Base-by-base conservation (phyloP, 208 protist genomes). In the Crithidia expoeki region DNA sequence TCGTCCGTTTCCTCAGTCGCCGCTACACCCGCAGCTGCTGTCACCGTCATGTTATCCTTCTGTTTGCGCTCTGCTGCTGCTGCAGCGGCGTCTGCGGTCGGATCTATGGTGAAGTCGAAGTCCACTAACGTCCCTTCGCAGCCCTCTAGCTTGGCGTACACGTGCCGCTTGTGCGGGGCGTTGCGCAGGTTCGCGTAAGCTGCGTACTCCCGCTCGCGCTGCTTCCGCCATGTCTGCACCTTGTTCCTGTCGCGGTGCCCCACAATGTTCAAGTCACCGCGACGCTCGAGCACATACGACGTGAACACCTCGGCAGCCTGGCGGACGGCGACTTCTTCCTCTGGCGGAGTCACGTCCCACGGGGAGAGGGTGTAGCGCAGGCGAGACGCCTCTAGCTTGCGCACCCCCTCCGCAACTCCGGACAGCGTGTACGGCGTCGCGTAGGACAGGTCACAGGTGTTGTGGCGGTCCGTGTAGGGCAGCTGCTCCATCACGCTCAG, bases 61-160 rank as follows among this genome's bases (percentile, higher is more conserved):
- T 47, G 16, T 14, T 38, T 12, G 17, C 17, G 16, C 23, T n/a
- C n/a, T n/a, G 25, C 38, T 28, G 61, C 47, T 14, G 38, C 58
- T 16, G 44, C 69, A 11, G 68, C 68, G 6, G 60, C 63, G 40
- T 74, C 59, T 25, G 53, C 55, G 27, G 66, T 14, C 11, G 63
- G 64, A 46, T 81, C 75, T 76, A 96, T 92, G 47, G 77, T 76
- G 69, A 88, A 92, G 63, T 96, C 89, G 68, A 96, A 96, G 30
- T 86, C 80, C 34, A 94, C 83, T n/a, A 96, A n/a, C 30, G 73
- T 83, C n/a, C 77, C 79, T 57, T 96, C 92, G 65, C 92, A 96
- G 33, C 92, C 92, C 63, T 96, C 92, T 33, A 96, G 74, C 36
- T 86, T 81, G 23, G 71, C 85, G 63, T 93, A 94, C 30, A 96